These are phyloP conservation scores for Xylariales sp. DNA, from an alignment of 2,329 filamentous ascomycete species.

Conservation along the genomic window DNA sequence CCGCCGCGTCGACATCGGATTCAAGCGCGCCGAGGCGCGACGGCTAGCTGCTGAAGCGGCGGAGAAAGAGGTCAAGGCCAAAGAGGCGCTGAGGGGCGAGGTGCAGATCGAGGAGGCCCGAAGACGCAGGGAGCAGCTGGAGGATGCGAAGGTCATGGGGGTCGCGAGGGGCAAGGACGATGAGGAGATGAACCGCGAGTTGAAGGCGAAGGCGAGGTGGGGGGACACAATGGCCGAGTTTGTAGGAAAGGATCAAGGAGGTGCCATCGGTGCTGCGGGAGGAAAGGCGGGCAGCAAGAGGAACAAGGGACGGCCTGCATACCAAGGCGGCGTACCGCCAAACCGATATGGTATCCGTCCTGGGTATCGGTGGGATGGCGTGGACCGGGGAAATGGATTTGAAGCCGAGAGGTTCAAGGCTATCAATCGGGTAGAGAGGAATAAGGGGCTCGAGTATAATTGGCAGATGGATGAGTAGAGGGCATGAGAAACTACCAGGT, in stretches of 20 bases:
- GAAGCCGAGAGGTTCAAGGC: conserved; percentile 91
- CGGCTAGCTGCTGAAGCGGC: conserved; percentile 60
- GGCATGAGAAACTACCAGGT: not conserved
- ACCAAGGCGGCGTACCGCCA: conserved; percentile 74
- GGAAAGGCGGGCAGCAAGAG: conserved; percentile 22
- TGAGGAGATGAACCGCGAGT: conserved; percentile 74
- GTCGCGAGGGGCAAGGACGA: conserved; percentile 82
- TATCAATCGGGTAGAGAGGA: conserved; percentile 70
- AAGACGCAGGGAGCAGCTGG: conserved; percentile 60
- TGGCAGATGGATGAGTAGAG: conserved; percentile 94
- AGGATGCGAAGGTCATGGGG: conserved; percentile 78
- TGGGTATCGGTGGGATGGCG: conserved; percentile 94
- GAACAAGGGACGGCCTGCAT: conserved; percentile 56
- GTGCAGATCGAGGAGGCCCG: conserved; percentile 70
- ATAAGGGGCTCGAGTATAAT: conserved; percentile 77
- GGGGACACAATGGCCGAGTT: conserved; percentile 90
- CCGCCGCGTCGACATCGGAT: conserved; percentile 85
- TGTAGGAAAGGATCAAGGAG: conserved; percentile 44
- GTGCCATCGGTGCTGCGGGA: conserved; percentile 13
- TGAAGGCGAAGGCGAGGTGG: conserved; percentile 76
- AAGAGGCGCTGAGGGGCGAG: conserved; percentile 74
- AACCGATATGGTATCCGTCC: conserved; percentile 93
- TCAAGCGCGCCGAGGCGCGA: conserved; percentile 85
- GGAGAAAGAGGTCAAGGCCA: conserved; percentile 65
- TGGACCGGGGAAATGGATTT: conserved; percentile 89